These are phyloP conservation scores for Aureobasidium sp. DNA, from an alignment of 2,329 filamentous ascomycete genomes.

Conservation along the genomic window DNA sequence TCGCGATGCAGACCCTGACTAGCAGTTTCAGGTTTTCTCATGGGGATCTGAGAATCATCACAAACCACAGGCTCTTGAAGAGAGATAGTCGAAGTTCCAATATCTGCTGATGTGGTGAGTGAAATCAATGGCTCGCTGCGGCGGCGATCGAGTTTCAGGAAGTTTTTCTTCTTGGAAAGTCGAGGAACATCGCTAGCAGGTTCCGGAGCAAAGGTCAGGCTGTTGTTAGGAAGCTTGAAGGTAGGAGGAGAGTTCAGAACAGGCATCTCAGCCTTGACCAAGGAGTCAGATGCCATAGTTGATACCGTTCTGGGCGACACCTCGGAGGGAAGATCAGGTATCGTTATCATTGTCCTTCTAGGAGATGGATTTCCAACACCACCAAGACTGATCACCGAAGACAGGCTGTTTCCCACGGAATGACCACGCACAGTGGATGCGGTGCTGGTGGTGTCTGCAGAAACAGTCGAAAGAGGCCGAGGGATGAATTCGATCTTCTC, in stretches of 20 bases:
- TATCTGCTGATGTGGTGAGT: constrained; percentile 20
- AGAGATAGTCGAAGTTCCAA: constrained; percentile 26
- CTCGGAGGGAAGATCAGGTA: constrained; percentile 37
- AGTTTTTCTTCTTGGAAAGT: constrained; percentile 50
- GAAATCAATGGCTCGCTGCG: constrained; percentile 33
- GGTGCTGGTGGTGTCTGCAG: constrained; percentile 75
- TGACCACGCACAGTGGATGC: constrained; percentile 62
- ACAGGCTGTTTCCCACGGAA: constrained; percentile 71
- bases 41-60: constrained; percentile 12
- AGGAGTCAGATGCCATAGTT: background rate
- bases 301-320: constrained; percentile 25
- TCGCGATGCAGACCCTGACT: constrained; percentile 16
- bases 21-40: constrained; percentile 8
- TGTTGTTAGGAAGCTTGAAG: background rate
- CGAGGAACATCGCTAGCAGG: background rate
- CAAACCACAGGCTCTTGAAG: constrained; percentile 24
- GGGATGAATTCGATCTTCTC: constrained; percentile 79
- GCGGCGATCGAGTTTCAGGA: constrained; percentile 53
- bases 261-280: background rate
- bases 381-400: constrained; percentile 60
- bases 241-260: background rate
- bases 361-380: constrained; percentile 13
- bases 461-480: constrained; percentile 74
- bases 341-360: constrained; percentile 10
- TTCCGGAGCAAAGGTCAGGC: background rate